Base-by-base conservation (phyloP, 306 rosid genomes). In the Clitoria ternatea region DNA sequence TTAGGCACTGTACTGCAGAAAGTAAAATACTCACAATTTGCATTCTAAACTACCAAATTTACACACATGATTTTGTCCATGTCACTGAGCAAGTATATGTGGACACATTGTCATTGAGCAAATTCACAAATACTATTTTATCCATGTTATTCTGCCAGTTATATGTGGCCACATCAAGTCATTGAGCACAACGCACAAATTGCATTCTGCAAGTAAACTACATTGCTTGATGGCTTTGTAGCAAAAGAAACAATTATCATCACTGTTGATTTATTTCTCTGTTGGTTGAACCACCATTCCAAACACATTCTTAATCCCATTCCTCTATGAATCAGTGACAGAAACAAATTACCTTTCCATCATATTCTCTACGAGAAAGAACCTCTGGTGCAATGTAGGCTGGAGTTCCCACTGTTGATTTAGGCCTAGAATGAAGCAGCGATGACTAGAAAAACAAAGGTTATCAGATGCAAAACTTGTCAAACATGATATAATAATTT, bases 301-400 rank as follows among this genome's bases (percentile, higher is more conserved):
- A 50, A 33, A 55, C 57, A 59, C 56, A 69, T 56, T 44, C 59
- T 37, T 22, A 61, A 36, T 9, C 24, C 47, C 22, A 27, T 12
- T 68, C 23, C 43, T n/a, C n/a, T n/a, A n/a, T n/a, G n/a, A n/a
- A n/a, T n/a, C n/a, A n/a, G 17, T 3, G 56, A 15, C 10, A 23
- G 80, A 69, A 69, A 59, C 63, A 29, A 56, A 79, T 20, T 87
- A 90, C 96, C 96, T 90, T 90, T 73, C 96, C 96, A 42, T 90
- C 94, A 61, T 90, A 90, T 80, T 90, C 96, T 79, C 88, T 87
- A 6, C 94, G 89, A 5, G 91, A 86, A 74, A 90, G 91, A 80
- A 90, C 94, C 84, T 90, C 94, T 1, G 96, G 96, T 33, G 96
- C 96, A 79, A 90, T 90, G 75, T 90, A 90, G 35, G 96, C 96